Conservation (phyloP, 2,329 filamentous ascomycete genomes). For the Septoria petroselini region DNA sequence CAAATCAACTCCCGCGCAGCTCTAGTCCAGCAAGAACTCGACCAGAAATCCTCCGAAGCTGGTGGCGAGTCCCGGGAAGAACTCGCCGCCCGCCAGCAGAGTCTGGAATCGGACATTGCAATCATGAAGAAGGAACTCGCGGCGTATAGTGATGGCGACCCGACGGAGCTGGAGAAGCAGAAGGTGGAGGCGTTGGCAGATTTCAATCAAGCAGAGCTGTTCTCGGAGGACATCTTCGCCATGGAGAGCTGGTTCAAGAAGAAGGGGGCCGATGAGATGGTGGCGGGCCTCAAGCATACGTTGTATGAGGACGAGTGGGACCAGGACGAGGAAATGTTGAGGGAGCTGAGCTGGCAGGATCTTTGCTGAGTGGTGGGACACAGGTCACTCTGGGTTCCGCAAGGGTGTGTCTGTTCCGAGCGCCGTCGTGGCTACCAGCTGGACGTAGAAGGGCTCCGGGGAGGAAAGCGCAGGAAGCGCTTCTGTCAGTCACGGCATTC, state of each 20-base stretch:
- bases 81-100: slow-evolving; percentile 38
- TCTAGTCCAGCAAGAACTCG: slow-evolving; percentile 35
- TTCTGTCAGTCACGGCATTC: neutral
- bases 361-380: too few relatives aligned
- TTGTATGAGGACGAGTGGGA: slow-evolving; percentile 56
- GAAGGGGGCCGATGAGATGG: slow-evolving; percentile 43
- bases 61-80: slow-evolving; percentile 38
- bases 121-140: slow-evolving; percentile 43
- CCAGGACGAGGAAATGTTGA: slow-evolving; percentile 44
- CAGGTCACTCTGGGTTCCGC: too few relatives aligned
- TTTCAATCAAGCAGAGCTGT: slow-evolving; percentile 38
- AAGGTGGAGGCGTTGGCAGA: slow-evolving; percentile 34
- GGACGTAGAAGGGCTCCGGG: too few relatives aligned
- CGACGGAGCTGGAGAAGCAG: slow-evolving; percentile 45
- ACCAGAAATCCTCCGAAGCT: slow-evolving; percentile 21
- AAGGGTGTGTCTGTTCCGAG: too few relatives aligned
- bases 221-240: slow-evolving; percentile 46
- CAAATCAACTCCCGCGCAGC: slow-evolving; percentile 43
- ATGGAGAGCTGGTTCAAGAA: slow-evolving; percentile 48
- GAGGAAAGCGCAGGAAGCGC: neutral
- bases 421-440: too few relatives aligned
- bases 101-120: slow-evolving; percentile 40
- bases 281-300: slow-evolving; percentile 45
- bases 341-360: too few relatives aligned
- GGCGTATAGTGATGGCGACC: slow-evolving; percentile 48